Evolutionary conservation across 2,329 filamentous ascomycete species (phyloP).

Genomic region (Aureobasidium sp.): DNA sequence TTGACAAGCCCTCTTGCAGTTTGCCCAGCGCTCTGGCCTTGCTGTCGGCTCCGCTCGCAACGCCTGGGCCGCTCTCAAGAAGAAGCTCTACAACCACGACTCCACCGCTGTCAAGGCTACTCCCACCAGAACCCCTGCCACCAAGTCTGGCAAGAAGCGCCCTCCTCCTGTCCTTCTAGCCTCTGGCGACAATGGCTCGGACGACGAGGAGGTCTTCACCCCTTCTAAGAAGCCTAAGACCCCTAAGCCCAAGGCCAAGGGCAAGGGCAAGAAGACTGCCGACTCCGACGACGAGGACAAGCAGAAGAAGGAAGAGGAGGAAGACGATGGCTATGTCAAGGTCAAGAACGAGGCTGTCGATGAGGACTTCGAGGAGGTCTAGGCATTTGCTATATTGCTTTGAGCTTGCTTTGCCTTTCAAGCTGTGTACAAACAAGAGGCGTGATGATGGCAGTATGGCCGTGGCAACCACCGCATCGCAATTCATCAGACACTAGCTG

Average conservation of each 20-base stretch:
- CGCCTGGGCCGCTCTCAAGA: conserved; percentile 29
- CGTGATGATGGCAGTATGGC: neutral
- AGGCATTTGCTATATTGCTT: neutral
- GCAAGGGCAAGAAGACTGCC: conserved; percentile 14
- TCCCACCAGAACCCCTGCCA: neutral
- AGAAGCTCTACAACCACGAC: conserved; percentile 25
- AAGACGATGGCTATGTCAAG: conserved; percentile 2
- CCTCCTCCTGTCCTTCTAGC: neutral
- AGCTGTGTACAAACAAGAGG: neutral
- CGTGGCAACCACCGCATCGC: neutral
- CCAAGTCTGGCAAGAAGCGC: conserved; percentile 7
- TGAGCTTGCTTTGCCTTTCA: neutral
- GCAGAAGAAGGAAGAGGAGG: conserved; percentile 20
- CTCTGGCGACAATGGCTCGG: conserved; percentile 1
- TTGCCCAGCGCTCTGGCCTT: conserved; percentile 21
- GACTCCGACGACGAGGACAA: conserved; percentile 20
- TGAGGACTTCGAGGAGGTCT: neutral
- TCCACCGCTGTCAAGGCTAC: neutral
- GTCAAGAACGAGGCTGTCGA: neutral
- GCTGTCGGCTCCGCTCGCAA: conserved; percentile 27
- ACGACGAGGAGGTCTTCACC: conserved; percentile 17
- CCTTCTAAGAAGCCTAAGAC: conserved; percentile 25
- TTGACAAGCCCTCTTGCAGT: neutral
- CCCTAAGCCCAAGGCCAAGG: conserved; percentile 17
- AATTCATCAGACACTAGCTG: neutral